Evolutionary conservation across 257 asterid genomes (phyloP).

Genomic region (Solanum ossicruentum): DNA sequence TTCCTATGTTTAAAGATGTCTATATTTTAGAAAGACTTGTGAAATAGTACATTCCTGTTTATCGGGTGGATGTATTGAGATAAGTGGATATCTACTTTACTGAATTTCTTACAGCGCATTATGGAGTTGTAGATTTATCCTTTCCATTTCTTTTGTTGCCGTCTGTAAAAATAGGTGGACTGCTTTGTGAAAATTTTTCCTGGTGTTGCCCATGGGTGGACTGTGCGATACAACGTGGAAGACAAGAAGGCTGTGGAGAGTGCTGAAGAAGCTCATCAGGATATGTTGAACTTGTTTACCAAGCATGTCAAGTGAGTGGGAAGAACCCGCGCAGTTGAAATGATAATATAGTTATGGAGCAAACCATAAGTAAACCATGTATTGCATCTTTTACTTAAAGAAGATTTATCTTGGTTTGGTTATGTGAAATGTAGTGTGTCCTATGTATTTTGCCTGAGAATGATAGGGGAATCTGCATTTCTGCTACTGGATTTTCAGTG

Average conservation of each 20-base stretch:
- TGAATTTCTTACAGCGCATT: background rate
- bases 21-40: background rate
- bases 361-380: background rate
- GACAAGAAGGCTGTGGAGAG: background rate
- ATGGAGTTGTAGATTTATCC: background rate
- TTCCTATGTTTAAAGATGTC: background rate
- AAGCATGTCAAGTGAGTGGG: background rate
- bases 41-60: background rate
- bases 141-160: background rate
- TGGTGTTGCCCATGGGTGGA: conserved; percentile 3
- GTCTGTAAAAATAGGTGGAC: background rate
- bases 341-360: too few species aligned
- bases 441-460: background rate
- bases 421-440: background rate
- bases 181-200: background rate
- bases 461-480: background rate
- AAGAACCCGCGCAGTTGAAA: too few species aligned
- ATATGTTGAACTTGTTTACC: conserved; percentile 1
- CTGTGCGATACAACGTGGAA: background rate
- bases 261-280: conserved; percentile 5
- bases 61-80: background rate
- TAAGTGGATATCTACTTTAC: background rate
- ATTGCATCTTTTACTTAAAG: background rate
- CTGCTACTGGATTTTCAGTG: background rate
- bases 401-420: background rate